Base-by-base conservation (phyloP, 352 stramenopile species). In the Phytopythium cucurbitacearum region DNA sequence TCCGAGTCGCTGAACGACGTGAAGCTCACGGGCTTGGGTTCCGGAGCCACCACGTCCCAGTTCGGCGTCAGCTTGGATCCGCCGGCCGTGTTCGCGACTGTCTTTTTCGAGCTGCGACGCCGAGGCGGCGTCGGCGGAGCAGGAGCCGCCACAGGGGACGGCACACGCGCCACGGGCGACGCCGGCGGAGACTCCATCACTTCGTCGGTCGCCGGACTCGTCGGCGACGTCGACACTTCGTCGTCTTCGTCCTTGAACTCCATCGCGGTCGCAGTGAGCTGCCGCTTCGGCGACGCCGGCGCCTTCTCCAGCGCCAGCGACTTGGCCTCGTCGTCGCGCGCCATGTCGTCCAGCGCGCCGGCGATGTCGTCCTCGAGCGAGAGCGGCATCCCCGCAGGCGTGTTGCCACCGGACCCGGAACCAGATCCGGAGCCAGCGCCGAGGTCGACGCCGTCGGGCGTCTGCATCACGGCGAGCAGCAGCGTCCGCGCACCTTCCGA, bases 1-100 rank as follows among this genome's bases (percentile, higher is more conserved):
- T 95, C 85, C 21, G 82, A 93, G 42, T 91, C 80, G 45, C 80
- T 83, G 60, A 95, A 95, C 32, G 85, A 95, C 16, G 75, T 91
- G 41, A 95, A 95, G 53, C 85, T 95, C 48, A 73, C 70, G 33
- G 75, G 73, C 46, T 86, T 90, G 15, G 75, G 81, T 59, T 53
- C 60, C 40, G 59, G 69, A 40, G 83, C 74, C 10, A 91, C 83
- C 36, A 93, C 78, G 12, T 65, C 72, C 36, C 89, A 93, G 59
- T 90, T 91, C 12, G 83, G 83, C 9, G 61, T 83, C 12, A 90
- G 51, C 56, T 80, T 80, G 2, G 59, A 47, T 13, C 59, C 47
- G 33, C 38, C 40, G 7, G 40, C 28, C 59, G 67, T 45, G 21
- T 21, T 36, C 11, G 44, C 45, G 42, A 39, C 21, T 28, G 40